These are phyloP conservation scores for Colletotrichum tofieldiae DNA, from an alignment of 2,329 filamentous ascomycete genomes.

Conservation along the genomic window DNA sequence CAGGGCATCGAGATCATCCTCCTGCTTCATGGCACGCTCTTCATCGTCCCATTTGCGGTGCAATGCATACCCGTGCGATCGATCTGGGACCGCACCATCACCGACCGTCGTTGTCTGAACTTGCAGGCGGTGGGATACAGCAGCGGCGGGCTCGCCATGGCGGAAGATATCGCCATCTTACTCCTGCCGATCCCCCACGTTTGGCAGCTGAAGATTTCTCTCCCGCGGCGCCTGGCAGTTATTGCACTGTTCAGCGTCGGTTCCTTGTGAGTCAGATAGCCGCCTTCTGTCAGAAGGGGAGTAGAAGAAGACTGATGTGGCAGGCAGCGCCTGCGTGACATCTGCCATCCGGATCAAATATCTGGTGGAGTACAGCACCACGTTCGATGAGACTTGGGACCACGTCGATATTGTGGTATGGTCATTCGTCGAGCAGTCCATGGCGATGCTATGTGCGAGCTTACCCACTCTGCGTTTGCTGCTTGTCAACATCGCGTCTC, in stretches of 20 bases:
- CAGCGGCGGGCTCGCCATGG: background rate
- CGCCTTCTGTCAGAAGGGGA: background rate
- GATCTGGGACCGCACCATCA: slow-evolving; percentile 5
- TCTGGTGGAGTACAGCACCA: slow-evolving; percentile 17
- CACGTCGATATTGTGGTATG: slow-evolving; percentile 20
- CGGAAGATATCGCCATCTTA: slow-evolving; percentile 9
- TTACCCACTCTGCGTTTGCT: slow-evolving; percentile 10
- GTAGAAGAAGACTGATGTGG: background rate
- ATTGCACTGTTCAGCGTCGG: slow-evolving; percentile 7
- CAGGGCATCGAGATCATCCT: background rate
- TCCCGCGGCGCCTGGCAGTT: slow-evolving; percentile 5
- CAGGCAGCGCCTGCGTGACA: slow-evolving; percentile 5
- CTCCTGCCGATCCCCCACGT: slow-evolving; percentile 9
- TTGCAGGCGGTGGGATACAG: background rate
- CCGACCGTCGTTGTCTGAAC: background rate
- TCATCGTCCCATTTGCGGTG: slow-evolving; percentile 4
- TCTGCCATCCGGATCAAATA: slow-evolving; percentile 18
- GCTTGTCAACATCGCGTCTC: background rate
- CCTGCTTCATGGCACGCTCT: slow-evolving; percentile 8
- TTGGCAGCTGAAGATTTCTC: slow-evolving; percentile 43
- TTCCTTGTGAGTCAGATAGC: background rate
- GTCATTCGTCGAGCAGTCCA: slow-evolving; percentile 12
- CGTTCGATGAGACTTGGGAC: slow-evolving; percentile 15
- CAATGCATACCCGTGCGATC: slow-evolving; percentile 9
- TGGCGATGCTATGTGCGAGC: slow-evolving; percentile 13